Conservation (phyloP, 768 basidiomycete species). For the Sarcodon sp. region DNA sequence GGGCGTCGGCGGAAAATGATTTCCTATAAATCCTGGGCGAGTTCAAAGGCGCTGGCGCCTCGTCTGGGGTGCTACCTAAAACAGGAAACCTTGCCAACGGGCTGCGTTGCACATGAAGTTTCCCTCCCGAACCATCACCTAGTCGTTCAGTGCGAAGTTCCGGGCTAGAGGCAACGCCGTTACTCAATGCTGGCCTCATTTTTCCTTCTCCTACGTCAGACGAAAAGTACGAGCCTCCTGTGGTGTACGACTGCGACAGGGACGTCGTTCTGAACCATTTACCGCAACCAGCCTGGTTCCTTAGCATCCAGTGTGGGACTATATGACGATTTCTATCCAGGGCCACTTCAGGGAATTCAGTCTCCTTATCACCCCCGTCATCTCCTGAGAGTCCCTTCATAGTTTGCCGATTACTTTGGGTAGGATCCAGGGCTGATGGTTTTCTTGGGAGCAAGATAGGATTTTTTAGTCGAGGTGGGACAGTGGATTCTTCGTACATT, state of each 20-base stretch:
- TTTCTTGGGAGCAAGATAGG: conserved; percentile 6
- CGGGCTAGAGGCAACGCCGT: conserved; percentile 58
- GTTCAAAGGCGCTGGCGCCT: conserved; percentile 14
- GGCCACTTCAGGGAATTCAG: conserved; percentile 90
- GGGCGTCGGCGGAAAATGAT: neutral
- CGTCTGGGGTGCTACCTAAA: neutral
- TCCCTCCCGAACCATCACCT: neutral
- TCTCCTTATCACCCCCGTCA: conserved; percentile 38
- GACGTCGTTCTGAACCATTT: conserved; percentile 14
- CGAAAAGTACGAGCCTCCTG: conserved; percentile 13
- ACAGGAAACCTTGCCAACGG: conserved; percentile 6
- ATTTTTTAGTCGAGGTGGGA: conserved; percentile 14
- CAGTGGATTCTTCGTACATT: neutral
- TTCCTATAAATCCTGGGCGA: conserved; percentile 11
- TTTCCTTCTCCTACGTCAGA: conserved; percentile 15
- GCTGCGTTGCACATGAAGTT: conserved; percentile 3
- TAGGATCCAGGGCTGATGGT: too few species aligned
- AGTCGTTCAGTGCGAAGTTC: conserved; percentile 29
- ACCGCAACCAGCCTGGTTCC: conserved; percentile 5
- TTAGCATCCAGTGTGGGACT: conserved; percentile 85
- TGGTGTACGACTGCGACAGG: conserved; percentile 27
- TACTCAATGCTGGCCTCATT: conserved; percentile 29
- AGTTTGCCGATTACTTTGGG: conserved; percentile 5
- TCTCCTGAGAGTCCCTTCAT: conserved; percentile 11
- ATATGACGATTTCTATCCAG: conserved; percentile 94